Percentiles rank a stretch among this genome's conserved stretches.
phyloP scores from a whole-genome alignment of 495 filamentous ascomycete species.

The Tuber brumale region DNA sequence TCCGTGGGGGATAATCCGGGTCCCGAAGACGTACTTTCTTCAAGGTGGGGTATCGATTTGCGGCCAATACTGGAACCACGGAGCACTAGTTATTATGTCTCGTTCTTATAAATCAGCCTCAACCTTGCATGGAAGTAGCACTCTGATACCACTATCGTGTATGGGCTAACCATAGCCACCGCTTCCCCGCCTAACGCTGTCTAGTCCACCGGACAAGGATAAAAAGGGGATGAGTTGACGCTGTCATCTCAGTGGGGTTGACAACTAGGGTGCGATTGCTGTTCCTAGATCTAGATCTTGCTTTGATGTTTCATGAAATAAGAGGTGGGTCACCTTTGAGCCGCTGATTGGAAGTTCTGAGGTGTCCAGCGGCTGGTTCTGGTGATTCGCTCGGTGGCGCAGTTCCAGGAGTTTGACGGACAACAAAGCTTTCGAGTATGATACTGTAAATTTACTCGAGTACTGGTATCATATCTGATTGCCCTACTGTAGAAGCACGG shows the following conservation, averaged over 20 bases:
- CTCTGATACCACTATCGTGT: not conserved
- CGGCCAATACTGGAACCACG: not conserved
- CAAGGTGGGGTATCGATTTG: not conserved
- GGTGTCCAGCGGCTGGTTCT: not conserved
- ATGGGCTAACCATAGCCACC: not conserved
- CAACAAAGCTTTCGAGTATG: not conserved
- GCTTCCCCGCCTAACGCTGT: not conserved
- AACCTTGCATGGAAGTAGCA: not conserved
- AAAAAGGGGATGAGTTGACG: not conserved
- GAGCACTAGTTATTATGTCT: not conserved
- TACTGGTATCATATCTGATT: not conserved
- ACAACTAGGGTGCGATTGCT: not conserved
- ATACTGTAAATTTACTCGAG: too few relatives aligned
- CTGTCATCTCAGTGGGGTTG: too few relatives aligned
- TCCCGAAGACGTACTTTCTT: not conserved
- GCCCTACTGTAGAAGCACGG: not conserved
- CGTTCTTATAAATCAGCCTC: not conserved
- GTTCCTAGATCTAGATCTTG: not conserved
- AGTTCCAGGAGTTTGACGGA: not conserved
- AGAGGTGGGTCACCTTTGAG: not conserved
- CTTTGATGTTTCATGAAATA: not conserved
- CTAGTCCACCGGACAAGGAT: not conserved
- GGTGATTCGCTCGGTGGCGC: not conserved
- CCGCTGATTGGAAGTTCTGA: not conserved
- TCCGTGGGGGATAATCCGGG: not conserved